Evolutionary conservation across 345 rosid species (phyloP), one percentile per base, ranked within the genome.

Genomic region (Populus nigra): DNA sequence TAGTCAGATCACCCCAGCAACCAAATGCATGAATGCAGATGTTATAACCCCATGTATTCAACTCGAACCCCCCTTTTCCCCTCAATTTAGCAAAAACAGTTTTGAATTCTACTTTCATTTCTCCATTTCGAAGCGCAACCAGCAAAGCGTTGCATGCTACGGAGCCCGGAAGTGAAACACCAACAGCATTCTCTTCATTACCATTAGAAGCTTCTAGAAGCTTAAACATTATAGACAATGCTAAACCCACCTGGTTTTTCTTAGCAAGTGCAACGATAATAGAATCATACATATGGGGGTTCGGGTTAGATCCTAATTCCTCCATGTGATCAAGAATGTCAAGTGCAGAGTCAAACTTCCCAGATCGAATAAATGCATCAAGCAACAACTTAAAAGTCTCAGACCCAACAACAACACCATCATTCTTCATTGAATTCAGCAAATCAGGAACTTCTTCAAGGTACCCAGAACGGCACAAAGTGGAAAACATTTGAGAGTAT

Each of bases 1-100:
- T 50, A 38, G 73, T 84, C 75, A 90, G 77, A 80, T 96, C 97
- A 50, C 90, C 97, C 96, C 94, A 93, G 65, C 90, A 87, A 36
- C 99, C 99, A 79, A 92, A 90, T 1, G 92, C 96, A 68, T 91
- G 90, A 69, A 96, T 92, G 76, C 97, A 93, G 67, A 96, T 89
- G 77, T 93, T 96, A 70, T 91, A 90, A 73, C 98, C 89, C 84
- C 86, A 86, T 6, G 86, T 83, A 80, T 93, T 92, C 62, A 92
- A 87, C 78, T 84, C 89, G 72, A 90, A 93, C 23, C 86, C 88
- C 61, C 73, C 76, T 70, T 68, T 71, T 8, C 41, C 82, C 74
- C 90, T 91, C 73, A 91, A 67, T 83, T 73, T 87, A 39, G 84
- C 84, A 59, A 83, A 88, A 69, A 90, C 82, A 71, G 33, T 80